These are phyloP conservation scores for Acacia crassicarpa DNA, from an alignment of 306 rosid genomes.

Conservation along the genomic window DNA sequence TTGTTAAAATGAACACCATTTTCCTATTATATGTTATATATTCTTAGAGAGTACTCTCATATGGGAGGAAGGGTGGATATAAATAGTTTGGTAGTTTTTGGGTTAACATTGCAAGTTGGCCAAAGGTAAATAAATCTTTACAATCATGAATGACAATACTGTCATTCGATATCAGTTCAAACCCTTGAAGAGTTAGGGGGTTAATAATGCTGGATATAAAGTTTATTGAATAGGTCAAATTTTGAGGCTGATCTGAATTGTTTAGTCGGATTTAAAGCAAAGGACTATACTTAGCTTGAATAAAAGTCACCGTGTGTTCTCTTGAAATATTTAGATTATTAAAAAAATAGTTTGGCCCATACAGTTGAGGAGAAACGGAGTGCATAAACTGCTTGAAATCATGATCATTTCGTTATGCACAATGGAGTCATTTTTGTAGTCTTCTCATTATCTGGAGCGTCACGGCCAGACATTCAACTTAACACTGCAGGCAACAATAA, in stretches of 20 bases:
- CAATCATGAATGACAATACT: not conserved
- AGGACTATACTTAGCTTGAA: not conserved
- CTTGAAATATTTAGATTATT: not conserved
- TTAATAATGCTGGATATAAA: not conserved
- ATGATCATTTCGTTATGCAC: slow-evolving; percentile 14
- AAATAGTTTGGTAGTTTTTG: not conserved
- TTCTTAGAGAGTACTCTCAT: not conserved
- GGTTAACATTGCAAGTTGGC: not conserved
- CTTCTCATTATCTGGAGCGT: not conserved
- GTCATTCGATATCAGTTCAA: not conserved
- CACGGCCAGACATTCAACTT: not conserved
- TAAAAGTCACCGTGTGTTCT: not conserved
- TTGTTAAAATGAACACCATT: not conserved
- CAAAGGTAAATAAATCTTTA: not conserved
- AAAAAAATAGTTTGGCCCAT: not conserved
- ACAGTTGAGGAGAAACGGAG: not conserved
- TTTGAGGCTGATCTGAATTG: not conserved
- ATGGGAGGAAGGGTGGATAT: not conserved
- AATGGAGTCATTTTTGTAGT: not conserved
- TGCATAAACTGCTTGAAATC: not conserved
- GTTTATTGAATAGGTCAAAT: not conserved
- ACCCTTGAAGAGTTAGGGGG: not conserved
- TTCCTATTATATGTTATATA: not conserved
- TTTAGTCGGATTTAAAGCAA: not conserved
- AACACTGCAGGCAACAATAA: not conserved